Percentiles rank a stretch among this genome's conserved stretches.
Conservation (phyloP, 2,329 filamentous ascomycete genomes). For the Tolypocladium tundrense region DNA sequence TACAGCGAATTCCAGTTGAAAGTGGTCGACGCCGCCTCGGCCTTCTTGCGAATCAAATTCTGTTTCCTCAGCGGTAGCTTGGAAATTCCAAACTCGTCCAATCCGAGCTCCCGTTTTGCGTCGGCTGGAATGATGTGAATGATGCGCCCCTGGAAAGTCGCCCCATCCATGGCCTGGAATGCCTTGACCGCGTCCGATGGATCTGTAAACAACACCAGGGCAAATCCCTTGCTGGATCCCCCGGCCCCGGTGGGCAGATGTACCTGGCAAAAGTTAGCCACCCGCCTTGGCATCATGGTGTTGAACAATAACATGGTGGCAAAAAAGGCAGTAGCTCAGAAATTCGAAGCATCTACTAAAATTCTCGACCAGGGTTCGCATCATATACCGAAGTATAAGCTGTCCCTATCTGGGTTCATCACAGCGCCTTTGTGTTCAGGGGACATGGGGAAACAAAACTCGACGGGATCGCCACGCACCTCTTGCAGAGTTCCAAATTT, state of each 20-base stretch:
- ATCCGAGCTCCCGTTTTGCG: slow-evolving; percentile 67
- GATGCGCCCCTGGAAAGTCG: slow-evolving; percentile 84
- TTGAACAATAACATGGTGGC: slow-evolving; percentile 9
- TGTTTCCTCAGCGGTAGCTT: slow-evolving; percentile 93
- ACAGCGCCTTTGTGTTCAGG: slow-evolving; percentile 34
- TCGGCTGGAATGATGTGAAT: slow-evolving; percentile 81
- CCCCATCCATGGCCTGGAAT: slow-evolving; percentile 69
- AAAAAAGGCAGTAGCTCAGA: slow-evolving; percentile 46
- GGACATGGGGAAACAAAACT: slow-evolving; percentile 4
- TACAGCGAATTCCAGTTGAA: slow-evolving; percentile 99
- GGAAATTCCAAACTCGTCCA: slow-evolving; percentile 83
- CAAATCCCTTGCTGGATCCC: slow-evolving; percentile 78
- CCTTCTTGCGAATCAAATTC: slow-evolving; percentile 76
- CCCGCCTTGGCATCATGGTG: slow-evolving; percentile 7
- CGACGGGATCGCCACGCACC: slow-evolving; percentile 49
- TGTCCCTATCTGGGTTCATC: slow-evolving; percentile 99
- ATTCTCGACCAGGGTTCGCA: slow-evolving; percentile 84
- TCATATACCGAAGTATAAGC: slow-evolving; percentile 90
- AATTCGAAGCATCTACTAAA: slow-evolving; percentile 99
- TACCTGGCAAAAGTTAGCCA: slow-evolving; percentile 48
- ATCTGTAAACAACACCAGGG: slow-evolving; percentile 70
- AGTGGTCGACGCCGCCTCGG: slow-evolving; percentile 62
- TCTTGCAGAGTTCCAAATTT: slow-evolving; percentile 72
- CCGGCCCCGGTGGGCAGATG: slow-evolving; percentile 70
- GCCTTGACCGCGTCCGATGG: slow-evolving; percentile 66